Base-by-base conservation (phyloP, 2,329 filamentous ascomycete genomes). In the Hypoxylon sp. region DNA sequence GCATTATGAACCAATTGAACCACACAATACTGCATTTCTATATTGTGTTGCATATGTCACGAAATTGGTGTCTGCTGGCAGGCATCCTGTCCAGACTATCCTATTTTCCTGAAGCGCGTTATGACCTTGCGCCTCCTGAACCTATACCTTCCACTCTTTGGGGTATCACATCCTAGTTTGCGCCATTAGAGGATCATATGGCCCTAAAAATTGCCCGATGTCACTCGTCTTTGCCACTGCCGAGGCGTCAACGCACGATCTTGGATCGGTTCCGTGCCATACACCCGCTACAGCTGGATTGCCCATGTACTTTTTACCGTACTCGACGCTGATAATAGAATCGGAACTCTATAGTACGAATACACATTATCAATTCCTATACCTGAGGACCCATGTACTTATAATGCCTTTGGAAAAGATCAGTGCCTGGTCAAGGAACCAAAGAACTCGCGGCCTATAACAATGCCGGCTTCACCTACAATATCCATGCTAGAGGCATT, bases 1-100 rank as follows among this genome's bases (percentile, higher is more conserved):
- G 53, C 26, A 32, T 26, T 57, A 34, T 64, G 56, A 62, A 62
- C 8, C 32, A 57, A 51, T 28, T 32, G 39, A 55, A 22, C 11
- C 48, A n/a, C 17, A 37, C 28, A 48, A 47, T n/a, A 53, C 24
- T n/a, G 46, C 24, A 5, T 59, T 56, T 26, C 41, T 26, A 37
- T 41, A 17, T 50, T 54, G 51, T 48, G 10, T 41, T 19, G 34
- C 34, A 46, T 7, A 44, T 39, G 20, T 20, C 22, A 34, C 6
- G 39, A 57, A n/a, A 28, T 3, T 37, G 3, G 19, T 44, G 26
- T n/a, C 37, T 4, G 50, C 51, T 44, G 48, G 26, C 20, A 15
- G 20, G 44, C 19, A 22, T 19, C 37, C 15, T 19, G 37, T 41
- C 11, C 37, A n/a, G 17, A 41, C n/a, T 41, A 41, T 19, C 8